phyloP scores from a whole-genome alignment of 768 basidiomycete species.

The Tulasnella calospora region DNA sequence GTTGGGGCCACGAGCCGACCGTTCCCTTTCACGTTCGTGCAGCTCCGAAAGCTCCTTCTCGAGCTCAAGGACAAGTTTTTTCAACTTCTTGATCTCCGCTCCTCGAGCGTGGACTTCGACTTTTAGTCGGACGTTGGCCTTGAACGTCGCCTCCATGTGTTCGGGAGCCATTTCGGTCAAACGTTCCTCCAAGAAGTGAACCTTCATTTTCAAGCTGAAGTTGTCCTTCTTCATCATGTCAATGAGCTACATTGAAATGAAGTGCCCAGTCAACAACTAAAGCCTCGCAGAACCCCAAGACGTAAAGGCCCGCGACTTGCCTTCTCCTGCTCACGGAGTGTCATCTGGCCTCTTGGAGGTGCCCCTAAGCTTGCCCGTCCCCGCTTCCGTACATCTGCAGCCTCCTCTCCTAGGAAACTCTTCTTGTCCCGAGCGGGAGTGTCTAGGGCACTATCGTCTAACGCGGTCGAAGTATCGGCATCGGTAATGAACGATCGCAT shows the following conservation, averaged over 20 bases:
- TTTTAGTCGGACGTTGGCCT: constrained; percentile 90
- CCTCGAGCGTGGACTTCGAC: constrained; percentile 85
- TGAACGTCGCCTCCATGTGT: constrained; percentile 84
- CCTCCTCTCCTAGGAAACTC: not conserved
- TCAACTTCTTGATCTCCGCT: constrained; percentile 86
- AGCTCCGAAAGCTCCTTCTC: constrained; percentile 51
- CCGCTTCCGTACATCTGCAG: not conserved
- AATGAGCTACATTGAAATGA: constrained; percentile 61
- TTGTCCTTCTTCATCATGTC: constrained; percentile 95
- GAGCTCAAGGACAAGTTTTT: constrained; percentile 79
- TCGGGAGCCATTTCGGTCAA: constrained; percentile 85
- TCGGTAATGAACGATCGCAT: constrained; percentile 18
- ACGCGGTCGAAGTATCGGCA: not conserved
- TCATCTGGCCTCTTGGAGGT: constrained; percentile 44
- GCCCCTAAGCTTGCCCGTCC: constrained; percentile 8
- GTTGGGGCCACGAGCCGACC: constrained; percentile 50
- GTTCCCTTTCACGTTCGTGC: constrained; percentile 37
- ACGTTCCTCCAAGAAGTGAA: constrained; percentile 92
- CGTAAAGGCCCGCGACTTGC: constrained; percentile 42
- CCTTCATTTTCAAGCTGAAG: constrained; percentile 91
- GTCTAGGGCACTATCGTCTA: not conserved
- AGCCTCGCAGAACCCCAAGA: not conserved
- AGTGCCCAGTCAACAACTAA: not conserved
- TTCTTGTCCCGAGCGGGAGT: not conserved
- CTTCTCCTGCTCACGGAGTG: constrained; percentile 94